A percentile compares a stretch with the other conserved stretches of the same genome.
Evolutionary conservation across 2,329 filamentous ascomycete species (phyloP).

Genomic region (Ceratocystis smalleyi): DNA sequence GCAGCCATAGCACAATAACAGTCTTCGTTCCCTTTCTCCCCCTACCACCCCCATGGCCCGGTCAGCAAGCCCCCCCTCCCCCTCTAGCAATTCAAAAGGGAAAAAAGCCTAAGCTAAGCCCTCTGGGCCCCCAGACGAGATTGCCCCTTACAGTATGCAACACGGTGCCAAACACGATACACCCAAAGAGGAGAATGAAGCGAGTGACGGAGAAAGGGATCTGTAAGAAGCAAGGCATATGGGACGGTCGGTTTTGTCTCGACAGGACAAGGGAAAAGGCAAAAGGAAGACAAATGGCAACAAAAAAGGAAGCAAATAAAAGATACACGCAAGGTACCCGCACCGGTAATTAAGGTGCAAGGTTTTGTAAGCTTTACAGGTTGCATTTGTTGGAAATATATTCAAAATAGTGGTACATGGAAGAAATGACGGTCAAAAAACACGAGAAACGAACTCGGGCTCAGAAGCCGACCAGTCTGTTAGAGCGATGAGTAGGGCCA

Average conservation of each 20-base stretch:
- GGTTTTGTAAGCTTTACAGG: background rate
- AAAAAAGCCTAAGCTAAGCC: background rate
- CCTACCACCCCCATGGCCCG: background rate
- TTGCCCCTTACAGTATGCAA: background rate
- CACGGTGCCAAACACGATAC: background rate
- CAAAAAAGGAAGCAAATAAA: constrained; percentile 10
- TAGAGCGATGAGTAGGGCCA: no score
- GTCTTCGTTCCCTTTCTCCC: background rate
- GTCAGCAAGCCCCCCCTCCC: background rate
- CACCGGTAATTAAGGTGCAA: constrained; percentile 12
- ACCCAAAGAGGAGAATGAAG: background rate
- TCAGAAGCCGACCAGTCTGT: no score
- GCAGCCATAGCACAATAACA: background rate
- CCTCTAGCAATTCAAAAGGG: background rate
- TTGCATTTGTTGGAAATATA: background rate
- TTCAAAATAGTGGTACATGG: background rate
- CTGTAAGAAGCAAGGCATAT: constrained; percentile 4
- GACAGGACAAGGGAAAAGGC: background rate
- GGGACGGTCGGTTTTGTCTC: background rate
- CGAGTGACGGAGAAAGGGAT: background rate
- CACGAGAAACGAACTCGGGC: background rate
- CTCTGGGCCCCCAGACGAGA: background rate
- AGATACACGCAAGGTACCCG: constrained; percentile 2
- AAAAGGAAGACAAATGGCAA: constrained; percentile 10
- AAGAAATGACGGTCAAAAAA: background rate